phyloP scores from a whole-genome alignment of 768 basidiomycete species.

The Mrakia blollopis region DNA sequence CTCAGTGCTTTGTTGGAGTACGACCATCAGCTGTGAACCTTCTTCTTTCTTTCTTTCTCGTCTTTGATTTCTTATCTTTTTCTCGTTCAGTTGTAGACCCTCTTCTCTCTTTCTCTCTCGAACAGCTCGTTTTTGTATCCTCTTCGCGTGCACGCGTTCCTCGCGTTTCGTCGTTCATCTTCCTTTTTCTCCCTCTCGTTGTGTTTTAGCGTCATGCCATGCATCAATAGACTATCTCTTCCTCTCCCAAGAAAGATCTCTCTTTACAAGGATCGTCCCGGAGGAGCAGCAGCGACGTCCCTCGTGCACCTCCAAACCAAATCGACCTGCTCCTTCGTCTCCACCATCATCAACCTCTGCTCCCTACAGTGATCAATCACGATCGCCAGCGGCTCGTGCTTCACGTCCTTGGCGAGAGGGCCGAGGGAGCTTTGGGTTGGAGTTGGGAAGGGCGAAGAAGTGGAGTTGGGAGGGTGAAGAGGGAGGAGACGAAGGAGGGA shows the following conservation, averaged over 20 bases:
- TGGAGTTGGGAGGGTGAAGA: not conserved
- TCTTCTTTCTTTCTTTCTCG: not conserved
- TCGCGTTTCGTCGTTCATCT: not conserved
- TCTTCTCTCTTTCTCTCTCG: not conserved
- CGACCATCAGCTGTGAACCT: not conserved
- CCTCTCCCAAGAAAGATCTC: too few species aligned
- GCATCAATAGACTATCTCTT: too few species aligned
- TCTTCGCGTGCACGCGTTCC: not conserved
- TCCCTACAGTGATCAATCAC: conserved; percentile 27
- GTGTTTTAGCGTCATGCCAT: too few species aligned
- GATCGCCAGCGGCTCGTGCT: conserved; percentile 37
- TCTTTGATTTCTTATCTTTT: not conserved
- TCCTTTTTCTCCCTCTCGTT: too few species aligned
- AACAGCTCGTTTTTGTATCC: not conserved
- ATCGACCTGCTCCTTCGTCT: conserved; percentile 31
- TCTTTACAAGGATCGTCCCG: too few species aligned
- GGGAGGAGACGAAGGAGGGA: conserved; percentile 37
- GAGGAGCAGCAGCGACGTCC: too few species aligned
- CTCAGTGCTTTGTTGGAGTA: conserved; percentile 12
- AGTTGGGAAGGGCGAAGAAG: conserved; percentile 3
- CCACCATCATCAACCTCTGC: conserved; percentile 26
- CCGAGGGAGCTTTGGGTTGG: conserved; percentile 35
- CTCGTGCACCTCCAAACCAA: conserved; percentile 19
- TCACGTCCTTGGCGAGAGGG: conserved; percentile 35
- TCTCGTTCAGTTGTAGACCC: not conserved